phyloP scores from a whole-genome alignment of 2,329 filamentous ascomycete species.

The Calonectria leucothoes region DNA sequence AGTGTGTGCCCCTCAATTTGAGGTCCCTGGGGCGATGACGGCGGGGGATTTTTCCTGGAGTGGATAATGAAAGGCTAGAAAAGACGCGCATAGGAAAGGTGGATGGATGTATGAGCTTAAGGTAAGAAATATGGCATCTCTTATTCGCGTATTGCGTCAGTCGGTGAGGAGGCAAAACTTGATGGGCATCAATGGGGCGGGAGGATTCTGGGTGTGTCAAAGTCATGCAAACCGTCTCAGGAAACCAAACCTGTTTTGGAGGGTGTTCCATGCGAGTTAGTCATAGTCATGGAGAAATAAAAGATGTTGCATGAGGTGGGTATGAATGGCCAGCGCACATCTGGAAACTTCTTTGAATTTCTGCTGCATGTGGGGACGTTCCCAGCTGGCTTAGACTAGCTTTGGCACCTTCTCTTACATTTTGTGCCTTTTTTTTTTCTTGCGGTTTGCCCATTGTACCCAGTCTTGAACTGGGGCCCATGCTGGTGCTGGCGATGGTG shows the following conservation, averaged over 20 bases:
- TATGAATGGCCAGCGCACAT: slow-evolving; percentile 7
- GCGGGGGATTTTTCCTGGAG: not conserved
- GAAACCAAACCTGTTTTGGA: not conserved
- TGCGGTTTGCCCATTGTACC: not conserved
- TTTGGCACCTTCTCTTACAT: not conserved
- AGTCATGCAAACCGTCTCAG: slow-evolving; percentile 39
- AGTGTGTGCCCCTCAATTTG: not conserved
- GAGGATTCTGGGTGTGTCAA: slow-evolving; percentile 39
- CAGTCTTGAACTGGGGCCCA: not conserved
- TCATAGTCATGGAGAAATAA: slow-evolving; percentile 32
- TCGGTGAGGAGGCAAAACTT: slow-evolving; percentile 16
- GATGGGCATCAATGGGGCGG: slow-evolving; percentile 15
- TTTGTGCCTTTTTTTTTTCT: not conserved
- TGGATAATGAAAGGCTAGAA: not conserved
- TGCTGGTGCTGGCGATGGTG: not conserved
- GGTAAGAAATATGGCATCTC: not conserved
- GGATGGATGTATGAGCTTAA: not conserved
- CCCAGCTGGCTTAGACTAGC: not conserved
- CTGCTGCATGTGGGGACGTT: slow-evolving; percentile 17
- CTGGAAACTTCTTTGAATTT: slow-evolving; percentile 37
- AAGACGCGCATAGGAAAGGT: not conserved
- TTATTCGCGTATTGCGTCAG: not conserved
- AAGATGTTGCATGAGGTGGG: not conserved
- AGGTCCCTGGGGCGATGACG: not conserved
- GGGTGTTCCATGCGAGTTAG: slow-evolving; percentile 28